A percentile compares a stretch with the other conserved stretches of the same genome.
These are phyloP conservation scores for Eucalyptus leucophloia DNA, from an alignment of 345 rosid genomes.

Conservation along the genomic window DNA sequence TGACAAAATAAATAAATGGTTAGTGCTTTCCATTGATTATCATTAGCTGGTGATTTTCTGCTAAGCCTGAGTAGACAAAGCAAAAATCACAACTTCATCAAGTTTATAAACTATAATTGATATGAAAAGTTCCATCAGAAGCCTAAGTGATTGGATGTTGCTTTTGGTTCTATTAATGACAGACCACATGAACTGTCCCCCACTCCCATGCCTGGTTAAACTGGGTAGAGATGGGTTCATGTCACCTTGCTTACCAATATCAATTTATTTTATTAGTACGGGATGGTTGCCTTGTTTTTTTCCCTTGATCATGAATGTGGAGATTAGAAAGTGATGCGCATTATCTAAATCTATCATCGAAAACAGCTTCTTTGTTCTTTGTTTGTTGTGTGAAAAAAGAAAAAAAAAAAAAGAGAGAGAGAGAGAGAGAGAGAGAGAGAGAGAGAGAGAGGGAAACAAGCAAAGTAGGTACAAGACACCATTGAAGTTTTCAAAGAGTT, in stretches of 20 bases:
- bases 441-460: background rate
- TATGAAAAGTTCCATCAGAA: background rate
- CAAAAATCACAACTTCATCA: background rate
- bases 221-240: conserved; percentile 53
- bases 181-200: conserved; percentile 83
- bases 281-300: conserved; percentile 21
- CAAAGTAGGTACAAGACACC: conserved; percentile 26
- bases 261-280: conserved; percentile 7
- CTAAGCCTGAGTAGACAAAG: background rate
- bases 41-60: background rate
- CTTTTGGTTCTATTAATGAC: conserved; percentile 21
- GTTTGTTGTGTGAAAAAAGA: background rate
- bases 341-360: conserved; percentile 2
- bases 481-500: conserved; percentile 22
- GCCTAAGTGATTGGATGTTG: conserved; percentile 10
- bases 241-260: conserved; percentile 57
- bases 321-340: conserved; percentile 43
- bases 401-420: no score
- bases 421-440: background rate
- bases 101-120: background rate
- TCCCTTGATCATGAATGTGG: conserved; percentile 11
- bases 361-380: background rate
- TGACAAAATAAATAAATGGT: background rate
- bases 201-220: conserved; percentile 63
- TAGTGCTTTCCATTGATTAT: background rate